Evolutionary conservation across 2,329 filamentous ascomycete species (phyloP), one percentile per base, ranked within the genome.

Genomic region (Fusarium sp.): DNA sequence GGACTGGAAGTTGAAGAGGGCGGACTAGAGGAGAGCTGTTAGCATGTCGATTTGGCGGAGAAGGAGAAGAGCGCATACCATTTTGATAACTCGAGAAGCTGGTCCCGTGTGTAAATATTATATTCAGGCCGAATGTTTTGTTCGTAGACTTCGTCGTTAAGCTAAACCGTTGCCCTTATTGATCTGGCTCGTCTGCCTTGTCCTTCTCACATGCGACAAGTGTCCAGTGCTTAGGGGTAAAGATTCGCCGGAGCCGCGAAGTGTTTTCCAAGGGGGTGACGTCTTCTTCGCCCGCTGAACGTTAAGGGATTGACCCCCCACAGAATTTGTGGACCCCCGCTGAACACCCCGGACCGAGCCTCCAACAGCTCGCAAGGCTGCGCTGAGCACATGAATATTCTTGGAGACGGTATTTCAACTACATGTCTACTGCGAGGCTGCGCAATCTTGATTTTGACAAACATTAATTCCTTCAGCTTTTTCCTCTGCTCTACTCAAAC

Each of bases 1-100:
- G 60, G 94, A 97, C 81, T 97, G 94, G 84, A 99, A 98, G 83
- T 98, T 98, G 89, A 99, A 97, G 75, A 99, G 91, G 55, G 96
- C 96, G 61, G 96, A 92, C 96, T 97, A 75, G 26, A 58, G 24
- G 20, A 17, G 24, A 19, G 32, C 17, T 34, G 61, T 73, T 59
- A 73, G 65, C 21, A 52, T 32, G 43, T 17, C 21, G 19, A 43
- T 32, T 34, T 24, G 21, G n/a, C 44, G 19, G n/a, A 10, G 15
- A 23, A 17, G 3, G 7, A 53, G 42, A 21, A 45, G 28, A 17
- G n/a, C 34, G 15, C 56, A 36, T 69, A 76, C 76, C 76, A 77
- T 77, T 9, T 58, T 75, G 48, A 42, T 46, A 36, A 48, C 49
- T 57, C 19, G 7, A 36, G 40, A 38, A 49, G 26, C 30, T 56